Conservation (phyloP, 1,284 basidiomycete species). For the Marasmius sp. region DNA sequence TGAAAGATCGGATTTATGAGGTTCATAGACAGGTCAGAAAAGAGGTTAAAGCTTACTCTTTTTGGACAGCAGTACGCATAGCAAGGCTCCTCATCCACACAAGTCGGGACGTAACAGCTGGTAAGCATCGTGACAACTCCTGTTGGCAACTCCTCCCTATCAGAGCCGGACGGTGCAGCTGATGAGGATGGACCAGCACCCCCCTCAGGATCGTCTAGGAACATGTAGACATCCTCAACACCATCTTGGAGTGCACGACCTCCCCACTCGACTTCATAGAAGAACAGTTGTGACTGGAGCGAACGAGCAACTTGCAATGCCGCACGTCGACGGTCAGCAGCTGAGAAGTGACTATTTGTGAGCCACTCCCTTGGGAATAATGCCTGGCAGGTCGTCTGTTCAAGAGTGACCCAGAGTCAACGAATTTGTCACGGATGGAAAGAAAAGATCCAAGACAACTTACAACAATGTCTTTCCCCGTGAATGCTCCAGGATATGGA, state of each 20-base stretch:
- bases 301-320: conserved; percentile 87
- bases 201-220: conserved; percentile 81
- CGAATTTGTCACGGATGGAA: background rate
- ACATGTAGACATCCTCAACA: conserved; percentile 95
- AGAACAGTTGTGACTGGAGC: conserved; percentile 90
- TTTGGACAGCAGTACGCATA: conserved; percentile 76
- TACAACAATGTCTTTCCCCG: conserved; percentile 91
- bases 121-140: conserved; percentile 80
- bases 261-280: conserved; percentile 97
- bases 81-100: conserved; percentile 68
- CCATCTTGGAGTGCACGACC: conserved; percentile 83
- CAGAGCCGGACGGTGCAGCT: conserved; percentile 17
- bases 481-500: conserved; percentile 85
- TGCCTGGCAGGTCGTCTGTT: conserved; percentile 77
- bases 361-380: conserved; percentile 72
- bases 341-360: conserved; percentile 68
- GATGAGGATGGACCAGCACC: conserved; percentile 38
- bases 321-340: conserved; percentile 67
- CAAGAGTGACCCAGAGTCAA: background rate
- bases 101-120: conserved; percentile 83
- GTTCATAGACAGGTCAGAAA: background rate
- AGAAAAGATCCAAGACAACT: conserved; percentile 25
- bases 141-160: conserved; percentile 81
- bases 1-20: background rate
- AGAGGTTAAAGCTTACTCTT: conserved; percentile 42